phyloP scores from a whole-genome alignment of 2,329 filamentous ascomycete genomes.

The Fusarium kyushuense region DNA sequence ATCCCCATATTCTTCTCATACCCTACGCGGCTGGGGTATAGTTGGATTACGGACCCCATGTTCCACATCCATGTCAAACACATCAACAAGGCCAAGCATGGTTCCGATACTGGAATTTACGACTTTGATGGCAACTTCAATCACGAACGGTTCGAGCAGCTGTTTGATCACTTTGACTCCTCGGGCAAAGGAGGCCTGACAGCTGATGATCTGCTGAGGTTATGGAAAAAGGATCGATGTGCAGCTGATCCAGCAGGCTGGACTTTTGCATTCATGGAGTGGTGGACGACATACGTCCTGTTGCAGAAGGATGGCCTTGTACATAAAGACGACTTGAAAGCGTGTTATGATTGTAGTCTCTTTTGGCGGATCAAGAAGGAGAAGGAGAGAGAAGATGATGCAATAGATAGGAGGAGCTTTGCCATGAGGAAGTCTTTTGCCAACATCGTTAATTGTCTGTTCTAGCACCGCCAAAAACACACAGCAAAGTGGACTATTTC shows the following conservation, averaged over 20 bases:
- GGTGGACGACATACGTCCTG: slow-evolving; percentile 62
- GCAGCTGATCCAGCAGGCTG: slow-evolving; percentile 41
- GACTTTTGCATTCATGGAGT: slow-evolving; percentile 37
- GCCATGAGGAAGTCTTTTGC: background rate
- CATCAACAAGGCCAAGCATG: slow-evolving; percentile 61
- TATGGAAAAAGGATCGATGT: slow-evolving; percentile 56
- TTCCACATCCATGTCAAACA: slow-evolving; percentile 54
- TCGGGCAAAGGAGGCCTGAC: slow-evolving; percentile 54
- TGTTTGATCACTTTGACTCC: slow-evolving; percentile 60
- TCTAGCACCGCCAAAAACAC: too few species aligned
- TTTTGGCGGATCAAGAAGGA: slow-evolving; percentile 40
- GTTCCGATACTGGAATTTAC: slow-evolving; percentile 60
- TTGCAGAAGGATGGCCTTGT: slow-evolving; percentile 66
- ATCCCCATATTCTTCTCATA: slow-evolving; percentile 61
- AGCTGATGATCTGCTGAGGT: slow-evolving; percentile 50
- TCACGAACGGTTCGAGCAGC: slow-evolving; percentile 62
- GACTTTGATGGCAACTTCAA: slow-evolving; percentile 62
- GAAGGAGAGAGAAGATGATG: background rate
- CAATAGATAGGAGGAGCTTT: slow-evolving; percentile 9
- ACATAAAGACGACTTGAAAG: slow-evolving; percentile 64
- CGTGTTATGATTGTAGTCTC: slow-evolving; percentile 42
- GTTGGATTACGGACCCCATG: slow-evolving; percentile 54
- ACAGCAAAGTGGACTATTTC: background rate
- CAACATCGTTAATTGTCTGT: too few species aligned
- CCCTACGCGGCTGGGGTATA: slow-evolving; percentile 52